Conservation (phyloP, 2,329 filamentous ascomycete genomes). For the Colletotrichum salicis region DNA sequence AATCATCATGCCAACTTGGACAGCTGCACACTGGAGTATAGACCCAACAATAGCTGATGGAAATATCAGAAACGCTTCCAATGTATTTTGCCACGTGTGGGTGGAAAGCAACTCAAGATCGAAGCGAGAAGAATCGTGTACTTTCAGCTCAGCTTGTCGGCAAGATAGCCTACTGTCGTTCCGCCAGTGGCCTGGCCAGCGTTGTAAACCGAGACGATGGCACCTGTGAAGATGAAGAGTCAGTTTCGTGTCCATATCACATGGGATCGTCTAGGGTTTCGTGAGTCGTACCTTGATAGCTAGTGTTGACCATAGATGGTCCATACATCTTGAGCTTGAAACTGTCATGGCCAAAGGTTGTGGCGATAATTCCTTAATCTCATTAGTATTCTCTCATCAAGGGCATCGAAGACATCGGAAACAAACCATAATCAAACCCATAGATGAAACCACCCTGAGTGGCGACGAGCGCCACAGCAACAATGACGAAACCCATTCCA, state of each 20-base stretch:
- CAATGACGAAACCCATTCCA: not conserved
- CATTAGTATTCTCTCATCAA: not conserved
- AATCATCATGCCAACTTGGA: constrained; percentile 43
- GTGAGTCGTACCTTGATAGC: not conserved
- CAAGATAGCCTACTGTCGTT: constrained; percentile 13
- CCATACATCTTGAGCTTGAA: constrained; percentile 36
- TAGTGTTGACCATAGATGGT: constrained; percentile 5
- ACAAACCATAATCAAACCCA: not conserved
- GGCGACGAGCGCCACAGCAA: not conserved
- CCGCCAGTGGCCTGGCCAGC: constrained; percentile 29
- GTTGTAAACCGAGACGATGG: constrained; percentile 34
- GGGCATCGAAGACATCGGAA: not conserved
- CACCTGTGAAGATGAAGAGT: not conserved
- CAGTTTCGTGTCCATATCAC: not conserved
- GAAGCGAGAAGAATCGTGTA: constrained; percentile 18
- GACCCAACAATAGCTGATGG: not conserved
- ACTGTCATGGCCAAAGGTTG: constrained; percentile 32
- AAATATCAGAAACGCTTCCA: not conserved
- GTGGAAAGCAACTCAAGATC: constrained; percentile 2
- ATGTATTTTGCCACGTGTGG: not conserved
- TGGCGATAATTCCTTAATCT: constrained; percentile 23
- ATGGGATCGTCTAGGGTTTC: not conserved
- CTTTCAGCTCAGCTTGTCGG: constrained; percentile 25
- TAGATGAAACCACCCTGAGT: not conserved
- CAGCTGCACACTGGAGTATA: constrained; percentile 39